Base-by-base conservation (phyloP, 352 stramenopile genomes). In the Thraustochytrium sp. region DNA sequence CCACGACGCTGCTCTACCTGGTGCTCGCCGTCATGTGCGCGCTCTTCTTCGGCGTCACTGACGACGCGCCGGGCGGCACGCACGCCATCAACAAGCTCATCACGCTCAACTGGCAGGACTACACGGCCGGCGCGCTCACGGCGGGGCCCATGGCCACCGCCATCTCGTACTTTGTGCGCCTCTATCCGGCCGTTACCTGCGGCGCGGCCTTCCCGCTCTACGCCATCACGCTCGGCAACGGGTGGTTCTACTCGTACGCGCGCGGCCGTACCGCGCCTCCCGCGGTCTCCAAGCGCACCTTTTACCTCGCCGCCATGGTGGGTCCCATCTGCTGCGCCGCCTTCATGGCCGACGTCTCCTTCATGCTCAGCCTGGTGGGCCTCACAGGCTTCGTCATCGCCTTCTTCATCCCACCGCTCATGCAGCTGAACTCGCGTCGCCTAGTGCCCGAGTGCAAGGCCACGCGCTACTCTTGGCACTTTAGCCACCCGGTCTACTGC, bases 51-150 rank as follows among this genome's bases (percentile, higher is more conserved):
- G 75, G 75, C 55, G 75, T 76, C 29, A 21, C 8, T 8, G 37
- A 62, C 34, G 36, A 78, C 42, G 61, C 38, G 18, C 29, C 31
- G n/a, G n/a, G n/a, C n/a, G n/a, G n/a, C n/a, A n/a, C n/a, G n/a
- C 44, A 78, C 29, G 18, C 61, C 75, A 18, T 83, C 40, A 84
- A 84, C 42, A 80, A 80, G 68, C 68, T 80, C 68, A 80, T 80
- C 46, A 80, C 68, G 26, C 38, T 80, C 26, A 80, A 80, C 68
- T 80, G 68, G 68, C 5, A 5, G 5, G 75, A 84, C 29, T 84
- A 84, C 46, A 80, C 61, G 37, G 61, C 75, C 16, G 55, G 61
- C 42, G 49, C 29, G 16, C 23, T 73, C 11, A 61, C 16, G n/a
- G 75, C 55, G 40, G 55, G 55, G 9, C 31, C 36, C 31, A 48